Evolutionary conservation across 106 monocot genomes (phyloP).

Genomic region (Phalaenopsis equestris): DNA sequence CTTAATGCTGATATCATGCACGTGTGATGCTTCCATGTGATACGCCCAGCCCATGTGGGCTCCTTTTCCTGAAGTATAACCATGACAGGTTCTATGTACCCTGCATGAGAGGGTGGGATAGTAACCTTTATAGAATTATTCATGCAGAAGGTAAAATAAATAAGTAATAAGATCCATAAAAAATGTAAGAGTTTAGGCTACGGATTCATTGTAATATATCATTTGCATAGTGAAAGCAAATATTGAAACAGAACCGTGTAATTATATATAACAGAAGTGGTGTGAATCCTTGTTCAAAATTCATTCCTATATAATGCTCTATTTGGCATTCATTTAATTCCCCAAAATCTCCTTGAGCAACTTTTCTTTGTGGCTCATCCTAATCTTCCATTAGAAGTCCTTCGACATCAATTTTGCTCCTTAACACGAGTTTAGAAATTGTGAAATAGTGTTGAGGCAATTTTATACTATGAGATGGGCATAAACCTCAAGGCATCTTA

Average conservation of each 20-base stretch:
- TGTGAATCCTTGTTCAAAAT: neutral
- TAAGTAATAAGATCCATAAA: neutral
- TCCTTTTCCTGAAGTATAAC: constrained; percentile 86
- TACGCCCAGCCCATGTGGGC: constrained; percentile 94
- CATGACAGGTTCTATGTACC: constrained; percentile 97
- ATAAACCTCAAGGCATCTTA: too few species aligned
- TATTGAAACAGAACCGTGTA: neutral
- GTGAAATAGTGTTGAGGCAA: too few species aligned
- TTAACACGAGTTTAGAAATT: too few species aligned
- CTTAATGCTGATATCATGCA: constrained; percentile 94
- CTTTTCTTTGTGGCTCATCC: neutral
- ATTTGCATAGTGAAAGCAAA: neutral
- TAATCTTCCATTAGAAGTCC: neutral
- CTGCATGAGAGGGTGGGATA: constrained; percentile 19
- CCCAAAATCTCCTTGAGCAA: neutral
- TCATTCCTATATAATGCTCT: neutral
- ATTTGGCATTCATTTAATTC: neutral
- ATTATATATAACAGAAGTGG: neutral
- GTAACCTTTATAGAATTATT: neutral
- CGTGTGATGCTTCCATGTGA: constrained; percentile 89
- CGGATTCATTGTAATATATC: neutral
- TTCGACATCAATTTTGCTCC: neutral
- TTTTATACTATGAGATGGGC: too few species aligned
- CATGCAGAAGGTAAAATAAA: neutral
- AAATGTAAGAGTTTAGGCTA: neutral